Base-by-base conservation (phyloP, 768 basidiomycete genomes). In the Mycena latifolia region DNA sequence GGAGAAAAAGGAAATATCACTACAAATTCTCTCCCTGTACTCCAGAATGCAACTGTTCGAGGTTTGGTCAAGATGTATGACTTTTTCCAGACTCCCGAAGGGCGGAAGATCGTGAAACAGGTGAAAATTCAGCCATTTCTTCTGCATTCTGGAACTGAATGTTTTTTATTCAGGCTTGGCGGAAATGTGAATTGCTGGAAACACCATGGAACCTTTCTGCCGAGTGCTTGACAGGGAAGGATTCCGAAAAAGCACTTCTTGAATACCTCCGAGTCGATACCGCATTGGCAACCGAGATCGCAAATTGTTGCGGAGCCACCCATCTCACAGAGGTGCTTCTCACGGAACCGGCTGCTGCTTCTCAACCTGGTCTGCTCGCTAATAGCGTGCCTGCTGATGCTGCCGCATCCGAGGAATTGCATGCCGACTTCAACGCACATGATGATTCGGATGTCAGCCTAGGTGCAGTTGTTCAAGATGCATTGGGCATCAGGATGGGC, bases 181-280 rank as follows among this genome's bases (percentile, higher is more conserved):
- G 22, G 12, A 45, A 46, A 15, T 56, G 55, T 15, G 43, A 46
- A 17, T 28, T 56, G 6, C 25, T 25, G 2, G 33, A 18, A 8
- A 58, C 45, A 5, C 4, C 47, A 7, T 58, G 45, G 46, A 58
- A 58, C 15, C 46, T 58, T 48, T 58, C 46, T 4, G 12, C 45
- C 4, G 56, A 58, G 14, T 58, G 56, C 20, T 27, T 58, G 56
- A 24, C 20, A 4, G 33, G 56, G 2, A 47, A 37, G 31, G 55
- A 47, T 6, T 47, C 45, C 6, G 46, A 35, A 11, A 58, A 58
- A 27, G 56, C 56, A 1, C 46, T 58, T 14, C 31, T n/a, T 3
- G 22, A 58, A 5, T 58, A 35, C 14, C 56, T 58, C 15, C 31
- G 46, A 2, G 24, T 48, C 18, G 56, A 58, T 18, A 47, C n/a